Evolutionary conservation across 2,329 filamentous ascomycete species (phyloP), one percentile per base, ranked within the genome.

Genomic region (Cyphellophora europaea): DNA sequence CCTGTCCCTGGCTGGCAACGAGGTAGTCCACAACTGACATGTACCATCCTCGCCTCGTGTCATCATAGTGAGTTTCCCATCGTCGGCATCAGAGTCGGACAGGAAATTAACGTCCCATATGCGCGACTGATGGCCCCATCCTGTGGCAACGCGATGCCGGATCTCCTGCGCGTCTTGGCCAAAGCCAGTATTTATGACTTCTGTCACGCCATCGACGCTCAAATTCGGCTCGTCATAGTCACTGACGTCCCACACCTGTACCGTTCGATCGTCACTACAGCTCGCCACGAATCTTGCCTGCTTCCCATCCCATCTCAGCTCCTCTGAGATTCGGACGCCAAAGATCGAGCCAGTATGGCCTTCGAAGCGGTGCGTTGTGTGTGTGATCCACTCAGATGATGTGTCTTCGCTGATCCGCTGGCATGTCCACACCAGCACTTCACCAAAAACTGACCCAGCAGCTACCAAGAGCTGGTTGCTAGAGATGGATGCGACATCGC

Each of bases 311-410:
- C 59, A 45, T 5, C 43, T 41, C 13, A 79, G 56, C 45, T 62
- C 53, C 1, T 71, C 62, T 0, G 86, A 93, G 21, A 96, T 81
- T 19, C 77, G 71, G 2, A 98, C 82, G 2, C 86, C 88, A 47
- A 95, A 98, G 17, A 98, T 81, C 1, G 89, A 95, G 0, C 91
- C 91, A 51, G 95, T 87, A 51, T 98, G 91, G 1, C 74, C 76
- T 6, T 67, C 66, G 49, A 79, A 77, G 28, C 69, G 65, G 44
- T 71, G 67, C 47, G 76, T 71, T 11, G 70, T 63, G 4, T 56
- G 59, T 11, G 61, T 55, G 15, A 44, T 43, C 17, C 53, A 52
- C 21, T 46, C 31, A 6, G 42, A 19, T 6, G 32, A 37, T 11
- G 38, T 30, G 12, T 38, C 30, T 11, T 48, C 35, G 27, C 21